phyloP scores from a whole-genome alignment of 129 eudicot genomes.

The Flaveria ramosissima region DNA sequence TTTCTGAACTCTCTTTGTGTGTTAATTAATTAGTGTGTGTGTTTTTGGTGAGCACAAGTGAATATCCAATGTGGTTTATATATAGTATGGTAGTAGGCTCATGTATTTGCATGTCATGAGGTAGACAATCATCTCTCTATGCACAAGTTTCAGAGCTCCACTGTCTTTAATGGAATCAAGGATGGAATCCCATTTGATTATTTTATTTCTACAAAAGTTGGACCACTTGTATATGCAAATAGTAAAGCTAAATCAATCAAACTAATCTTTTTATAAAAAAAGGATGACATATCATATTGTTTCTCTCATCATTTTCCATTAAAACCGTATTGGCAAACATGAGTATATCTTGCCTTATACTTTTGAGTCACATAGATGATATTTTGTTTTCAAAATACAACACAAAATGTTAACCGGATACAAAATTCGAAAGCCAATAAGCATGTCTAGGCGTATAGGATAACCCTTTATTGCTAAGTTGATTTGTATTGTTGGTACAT shows the following conservation, averaged over 20 bases:
- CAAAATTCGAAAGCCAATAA: no score
- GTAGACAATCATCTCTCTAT: slow-evolving; percentile 20
- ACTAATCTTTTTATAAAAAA: slow-evolving; percentile 28
- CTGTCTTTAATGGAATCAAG: slow-evolving; percentile 46
- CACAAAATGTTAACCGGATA: neutral
- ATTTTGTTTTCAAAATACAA: neutral
- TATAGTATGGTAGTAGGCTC: slow-evolving; percentile 27
- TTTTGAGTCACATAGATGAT: neutral
- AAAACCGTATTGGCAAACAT: slow-evolving; percentile 19
- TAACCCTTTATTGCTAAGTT: neutral
- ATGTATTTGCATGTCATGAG: slow-evolving; percentile 29
- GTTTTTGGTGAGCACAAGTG: slow-evolving; percentile 28
- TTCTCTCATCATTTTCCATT: slow-evolving; percentile 15
- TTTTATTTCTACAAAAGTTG: slow-evolving; percentile 34
- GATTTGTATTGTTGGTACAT: neutral
- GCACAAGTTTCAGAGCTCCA: slow-evolving; percentile 35
- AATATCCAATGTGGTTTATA: slow-evolving; percentile 27
- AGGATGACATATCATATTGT: slow-evolving; percentile 31
- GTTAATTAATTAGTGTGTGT: neutral
- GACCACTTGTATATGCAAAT: slow-evolving; percentile 33
- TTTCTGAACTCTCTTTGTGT: neutral
- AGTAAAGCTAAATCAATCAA: slow-evolving; percentile 40
- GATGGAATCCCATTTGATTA: slow-evolving; percentile 46
- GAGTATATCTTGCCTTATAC: neutral
- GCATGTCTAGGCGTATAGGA: no score